Percentiles rank a stretch among this genome's conserved stretches.
phyloP scores from a whole-genome alignment of 2,329 filamentous ascomycete species.

The Stagonosporopsis cucurbitacearum region DNA sequence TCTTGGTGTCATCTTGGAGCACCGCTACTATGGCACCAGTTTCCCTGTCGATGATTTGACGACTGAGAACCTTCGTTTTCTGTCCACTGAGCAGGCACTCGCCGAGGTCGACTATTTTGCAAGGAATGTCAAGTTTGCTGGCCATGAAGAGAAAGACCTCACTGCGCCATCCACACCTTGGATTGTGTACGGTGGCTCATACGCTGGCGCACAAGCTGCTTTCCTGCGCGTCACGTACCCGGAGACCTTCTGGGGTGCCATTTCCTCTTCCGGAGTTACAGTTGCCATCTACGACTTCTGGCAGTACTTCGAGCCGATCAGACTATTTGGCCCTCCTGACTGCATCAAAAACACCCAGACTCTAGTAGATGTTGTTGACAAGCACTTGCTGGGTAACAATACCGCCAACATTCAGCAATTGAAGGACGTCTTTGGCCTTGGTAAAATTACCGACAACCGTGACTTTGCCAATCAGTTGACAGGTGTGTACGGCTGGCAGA shows the following conservation, averaged over 20 bases:
- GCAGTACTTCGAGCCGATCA: constrained; percentile 66
- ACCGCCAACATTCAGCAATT: constrained; percentile 52
- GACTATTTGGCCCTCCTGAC: constrained; percentile 62
- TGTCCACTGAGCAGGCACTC: constrained; percentile 82
- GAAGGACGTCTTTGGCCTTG: constrained; percentile 62
- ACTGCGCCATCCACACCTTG: constrained; percentile 71
- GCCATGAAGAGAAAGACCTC: constrained; percentile 67
- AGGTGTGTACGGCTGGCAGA: constrained; percentile 61
- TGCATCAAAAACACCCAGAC: constrained; percentile 72
- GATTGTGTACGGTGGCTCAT: constrained; percentile 83
- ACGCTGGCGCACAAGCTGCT: constrained; percentile 80
- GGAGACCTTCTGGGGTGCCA: constrained; percentile 77
- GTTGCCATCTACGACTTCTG: constrained; percentile 81
- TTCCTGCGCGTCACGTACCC: constrained; percentile 80
- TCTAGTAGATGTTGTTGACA: constrained; percentile 64
- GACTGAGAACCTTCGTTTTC: constrained; percentile 75
- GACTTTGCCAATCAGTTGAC: constrained; percentile 61
- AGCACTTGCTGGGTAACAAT: constrained; percentile 61
- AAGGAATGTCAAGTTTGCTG: constrained; percentile 71
- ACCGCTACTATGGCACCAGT: constrained; percentile 84
- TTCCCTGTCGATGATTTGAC: constrained; percentile 71
- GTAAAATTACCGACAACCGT: constrained; percentile 56
- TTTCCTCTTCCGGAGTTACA: constrained; percentile 81
- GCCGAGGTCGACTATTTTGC: constrained; percentile 86
- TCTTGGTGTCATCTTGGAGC: constrained; percentile 81